Evolutionary conservation across 2,329 filamentous ascomycete genomes (phyloP).

Genomic region (Colletotrichum magnum): DNA sequence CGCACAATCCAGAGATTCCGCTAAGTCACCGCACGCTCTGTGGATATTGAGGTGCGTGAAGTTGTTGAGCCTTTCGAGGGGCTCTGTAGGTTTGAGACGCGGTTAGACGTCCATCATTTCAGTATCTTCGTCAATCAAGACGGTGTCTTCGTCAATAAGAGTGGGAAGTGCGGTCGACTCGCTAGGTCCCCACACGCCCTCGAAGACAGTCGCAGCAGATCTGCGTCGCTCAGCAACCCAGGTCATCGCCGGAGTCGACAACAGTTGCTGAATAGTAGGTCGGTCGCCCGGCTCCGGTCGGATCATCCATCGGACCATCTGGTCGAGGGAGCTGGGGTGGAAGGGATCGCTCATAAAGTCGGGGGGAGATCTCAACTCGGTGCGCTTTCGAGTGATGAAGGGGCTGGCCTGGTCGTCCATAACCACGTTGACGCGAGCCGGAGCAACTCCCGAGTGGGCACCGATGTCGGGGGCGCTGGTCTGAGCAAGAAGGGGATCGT

Average conservation of each 20-base stretch:
- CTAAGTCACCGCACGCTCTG: constrained; percentile 40
- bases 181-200: constrained; percentile 95
- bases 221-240: constrained; percentile 86
- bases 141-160: constrained; percentile 44
- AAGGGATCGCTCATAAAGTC: constrained; percentile 87
- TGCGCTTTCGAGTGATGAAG: constrained; percentile 54
- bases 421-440: constrained; percentile 39
- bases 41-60: constrained; percentile 50
- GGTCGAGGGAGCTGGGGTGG: constrained; percentile 83
- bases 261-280: constrained; percentile 81
- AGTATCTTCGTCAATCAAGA: constrained; percentile 58
- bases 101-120: constrained; percentile 72
- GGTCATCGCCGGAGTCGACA: constrained; percentile 79
- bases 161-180: constrained; percentile 59
- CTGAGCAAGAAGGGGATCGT: constrained; percentile 35
- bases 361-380: constrained; percentile 75
- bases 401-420: constrained; percentile 55
- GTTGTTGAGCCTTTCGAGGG: constrained; percentile 28
- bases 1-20: constrained; percentile 43
- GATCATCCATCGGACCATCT: constrained; percentile 90
- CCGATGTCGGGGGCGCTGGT: constrained; percentile 42
- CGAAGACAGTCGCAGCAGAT: constrained; percentile 93
- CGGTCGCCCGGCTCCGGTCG: constrained; percentile 79
- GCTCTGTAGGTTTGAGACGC: constrained; percentile 30
- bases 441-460: constrained; percentile 53